Conservation (phyloP, 345 rosid genomes). For the Brassica juncea region DNA sequence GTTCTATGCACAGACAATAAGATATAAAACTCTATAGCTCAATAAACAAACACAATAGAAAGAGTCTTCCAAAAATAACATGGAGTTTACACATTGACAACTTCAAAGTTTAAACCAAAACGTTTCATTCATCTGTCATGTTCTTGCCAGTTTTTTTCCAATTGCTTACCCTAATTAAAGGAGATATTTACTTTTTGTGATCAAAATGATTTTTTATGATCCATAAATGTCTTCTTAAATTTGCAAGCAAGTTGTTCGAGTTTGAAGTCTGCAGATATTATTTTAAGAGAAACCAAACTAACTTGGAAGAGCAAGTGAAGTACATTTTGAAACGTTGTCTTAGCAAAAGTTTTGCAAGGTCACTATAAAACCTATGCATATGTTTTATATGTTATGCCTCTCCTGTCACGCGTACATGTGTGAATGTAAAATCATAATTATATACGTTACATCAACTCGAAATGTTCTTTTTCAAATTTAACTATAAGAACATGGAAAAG, state of each 20-base stretch:
- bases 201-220: neutral
- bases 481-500: neutral
- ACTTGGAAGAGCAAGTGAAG: slow-evolving; percentile 5
- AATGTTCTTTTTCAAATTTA: neutral
- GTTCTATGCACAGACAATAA: neutral
- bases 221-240: neutral
- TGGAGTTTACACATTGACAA: slow-evolving; percentile 19
- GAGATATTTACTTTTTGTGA: neutral
- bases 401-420: neutral
- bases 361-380: neutral
- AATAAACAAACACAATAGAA: neutral
- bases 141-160: slow-evolving; percentile 7
- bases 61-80: neutral
- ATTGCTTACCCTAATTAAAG: neutral
- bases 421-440: neutral
- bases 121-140: slow-evolving; percentile 30
- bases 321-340: slow-evolving; percentile 10
- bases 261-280: neutral
- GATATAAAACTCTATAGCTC: neutral
- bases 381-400: neutral
- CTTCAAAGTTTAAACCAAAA: slow-evolving; percentile 30
- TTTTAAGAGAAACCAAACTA: neutral
- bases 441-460: neutral
- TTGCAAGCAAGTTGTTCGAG: slow-evolving; percentile 8
- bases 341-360: slow-evolving; percentile 13